A percentile compares a stretch with the other conserved stretches of the same genome.
Conservation (phyloP, 257 asterid genomes). For the Plectranthus barbatus region DNA sequence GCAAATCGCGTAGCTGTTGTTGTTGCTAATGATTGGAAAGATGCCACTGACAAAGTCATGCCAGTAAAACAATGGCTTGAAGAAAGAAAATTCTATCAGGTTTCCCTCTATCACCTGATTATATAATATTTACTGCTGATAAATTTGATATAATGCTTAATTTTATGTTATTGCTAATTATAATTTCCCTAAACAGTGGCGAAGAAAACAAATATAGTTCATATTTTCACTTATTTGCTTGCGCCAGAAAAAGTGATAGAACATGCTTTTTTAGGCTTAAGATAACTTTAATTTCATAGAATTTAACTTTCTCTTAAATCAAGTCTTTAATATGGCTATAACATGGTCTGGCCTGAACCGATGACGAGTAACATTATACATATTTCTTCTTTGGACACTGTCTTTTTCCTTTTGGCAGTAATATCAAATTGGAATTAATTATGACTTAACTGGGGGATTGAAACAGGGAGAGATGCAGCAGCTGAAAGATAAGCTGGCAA, state of each 20-base stretch:
- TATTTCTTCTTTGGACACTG: too few species aligned
- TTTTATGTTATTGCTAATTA: conserved; percentile 8
- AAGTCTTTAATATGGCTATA: background rate
- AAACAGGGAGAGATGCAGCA: conserved; percentile 73
- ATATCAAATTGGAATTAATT: background rate
- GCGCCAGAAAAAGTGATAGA: background rate
- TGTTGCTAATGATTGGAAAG: conserved; percentile 98
- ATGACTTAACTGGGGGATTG: background rate
- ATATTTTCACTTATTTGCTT: background rate
- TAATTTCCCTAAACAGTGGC: background rate
- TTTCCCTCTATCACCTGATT: conserved; percentile 15
- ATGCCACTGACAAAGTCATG: conserved; percentile 92
- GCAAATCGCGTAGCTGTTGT: conserved; percentile 95
- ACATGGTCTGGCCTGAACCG: background rate
- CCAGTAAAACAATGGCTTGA: conserved; percentile 98
- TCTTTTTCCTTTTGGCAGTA: background rate
- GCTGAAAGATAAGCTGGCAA: conserved; percentile 66
- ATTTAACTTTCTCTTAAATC: background rate
- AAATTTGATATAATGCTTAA: background rate
- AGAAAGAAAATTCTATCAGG: conserved; percentile 90
- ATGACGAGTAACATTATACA: background rate
- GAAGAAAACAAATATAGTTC: background rate
- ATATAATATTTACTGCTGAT: background rate
- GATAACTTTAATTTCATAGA: background rate
- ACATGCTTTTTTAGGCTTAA: background rate